Conservation (phyloP, 345 rosid genomes). For the Gossypium stocksii region DNA sequence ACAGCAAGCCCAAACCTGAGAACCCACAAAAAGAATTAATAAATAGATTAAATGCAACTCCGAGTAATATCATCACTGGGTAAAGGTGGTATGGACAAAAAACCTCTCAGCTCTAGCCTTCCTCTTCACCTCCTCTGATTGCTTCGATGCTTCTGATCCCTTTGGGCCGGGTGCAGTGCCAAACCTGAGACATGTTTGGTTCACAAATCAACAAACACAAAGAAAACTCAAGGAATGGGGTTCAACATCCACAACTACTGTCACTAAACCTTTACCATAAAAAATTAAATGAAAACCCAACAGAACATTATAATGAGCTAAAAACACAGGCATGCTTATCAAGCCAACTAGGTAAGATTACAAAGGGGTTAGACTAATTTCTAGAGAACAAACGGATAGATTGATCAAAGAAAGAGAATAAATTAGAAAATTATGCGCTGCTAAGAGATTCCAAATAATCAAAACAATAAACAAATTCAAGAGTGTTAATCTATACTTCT, state of each 20-base stretch:
- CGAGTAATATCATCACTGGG: neutral
- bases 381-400: neutral
- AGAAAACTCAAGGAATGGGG: neutral
- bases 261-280: neutral
- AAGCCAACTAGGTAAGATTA: neutral
- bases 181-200: slow-evolving; percentile 46
- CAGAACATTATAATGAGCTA: neutral
- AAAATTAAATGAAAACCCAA: neutral
- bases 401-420: neutral
- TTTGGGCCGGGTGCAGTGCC: slow-evolving; percentile 42
- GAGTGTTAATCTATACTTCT: neutral
- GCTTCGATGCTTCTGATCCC: slow-evolving; percentile 44
- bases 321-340: neutral
- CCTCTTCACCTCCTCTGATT: slow-evolving; percentile 76
- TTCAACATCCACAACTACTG: neutral
- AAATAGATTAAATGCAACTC: neutral
- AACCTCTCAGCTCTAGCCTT: slow-evolving; percentile 97
- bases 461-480: neutral
- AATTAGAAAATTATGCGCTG: neutral
- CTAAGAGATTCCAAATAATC: neutral
- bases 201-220: neutral
- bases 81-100: neutral
- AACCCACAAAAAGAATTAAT: slow-evolving; percentile 3
- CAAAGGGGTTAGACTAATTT: neutral
- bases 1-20: slow-evolving; percentile 66